Base-by-base conservation (phyloP, 1,284 basidiomycete species). In the Irpex sp. region DNA sequence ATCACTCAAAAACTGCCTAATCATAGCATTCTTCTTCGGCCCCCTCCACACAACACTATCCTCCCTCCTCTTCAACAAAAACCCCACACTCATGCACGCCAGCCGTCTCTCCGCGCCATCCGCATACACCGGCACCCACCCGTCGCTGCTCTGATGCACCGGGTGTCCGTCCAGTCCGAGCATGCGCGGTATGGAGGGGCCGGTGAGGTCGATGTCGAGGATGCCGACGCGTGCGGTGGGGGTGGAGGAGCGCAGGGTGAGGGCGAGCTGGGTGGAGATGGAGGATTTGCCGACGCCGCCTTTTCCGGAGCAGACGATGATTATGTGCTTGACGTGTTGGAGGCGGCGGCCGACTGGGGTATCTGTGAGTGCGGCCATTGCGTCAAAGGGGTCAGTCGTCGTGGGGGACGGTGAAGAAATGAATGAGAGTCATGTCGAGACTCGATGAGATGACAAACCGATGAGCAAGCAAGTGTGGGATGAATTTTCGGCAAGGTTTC, bases 11-110 rank as follows among this genome's bases (percentile, higher is more conserved):
- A 99, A 99, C 78, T 99, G 97, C 68, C 95, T 81, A 69, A 99
- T 98, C 97, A 99, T 99, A 55, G 94, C 97, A 70, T 98, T 98
- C 84, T 99, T 99, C 83, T 99, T 99, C 39, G 97, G 97, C 0
- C 97, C 97, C 67, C 97, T 80, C 97, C 97, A 99, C 0, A 99
- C 93, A 42, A 99, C 94, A 14, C 90, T 92, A 72, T 98, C 96
- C 58, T 91, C 91, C 69, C 88, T 89, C 69, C 88, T 89, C 75
- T 93, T 92, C 64, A 99, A 76, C 68, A 99, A 76, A 73, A 99
- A 98, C 2, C 95, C 97, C 12, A 99, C 96, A 70, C 91, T 94
- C 97, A 99, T 99, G 71, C 94, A 95, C 5, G 89, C 90, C 60
- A 99, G 75, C 64, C 92, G 77, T 48, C 86, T 82, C 59, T 81